Conservation (phyloP, 2,329 filamentous ascomycete species). For the Aspergillus chevalieri region DNA sequence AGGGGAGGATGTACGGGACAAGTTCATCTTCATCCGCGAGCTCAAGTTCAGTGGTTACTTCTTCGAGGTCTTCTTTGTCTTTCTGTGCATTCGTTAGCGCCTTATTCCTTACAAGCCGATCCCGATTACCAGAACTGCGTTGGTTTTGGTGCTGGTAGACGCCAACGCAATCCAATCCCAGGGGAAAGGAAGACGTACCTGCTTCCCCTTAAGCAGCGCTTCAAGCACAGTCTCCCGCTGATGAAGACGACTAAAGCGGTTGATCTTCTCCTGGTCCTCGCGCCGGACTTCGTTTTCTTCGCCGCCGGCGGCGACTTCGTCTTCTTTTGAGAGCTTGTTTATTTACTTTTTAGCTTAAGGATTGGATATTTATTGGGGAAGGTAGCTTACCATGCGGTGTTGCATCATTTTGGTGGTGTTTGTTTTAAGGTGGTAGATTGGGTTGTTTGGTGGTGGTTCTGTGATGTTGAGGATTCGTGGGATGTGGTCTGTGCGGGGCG, state of each 20-base stretch:
- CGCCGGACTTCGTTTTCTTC: conserved; percentile 91
- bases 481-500: conserved; percentile 19
- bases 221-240: conserved; percentile 73
- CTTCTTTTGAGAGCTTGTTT: conserved; percentile 79
- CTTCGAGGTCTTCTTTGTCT: conserved; percentile 96
- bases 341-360: background rate
- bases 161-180: background rate
- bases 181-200: conserved; percentile 38
- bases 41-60: conserved; percentile 84
- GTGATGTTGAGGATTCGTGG: conserved; percentile 10
- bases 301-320: conserved; percentile 65
- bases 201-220: conserved; percentile 73
- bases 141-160: too few species aligned
- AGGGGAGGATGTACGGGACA: conserved; percentile 62
- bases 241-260: conserved; percentile 90
- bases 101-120: background rate
- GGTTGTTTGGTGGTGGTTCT: background rate
- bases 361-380: too few species aligned
- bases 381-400: conserved; percentile 52
- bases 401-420: conserved; percentile 43
- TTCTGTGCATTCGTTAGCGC: conserved; percentile 54
- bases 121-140: background rate
- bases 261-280: conserved; percentile 98
- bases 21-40: conserved; percentile 91
- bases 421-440: background rate